Percentiles rank a stretch among this genome's conserved stretches.
Evolutionary conservation across 2,329 filamentous ascomycete genomes (phyloP).

Genomic region (Paraphoma sp.): DNA sequence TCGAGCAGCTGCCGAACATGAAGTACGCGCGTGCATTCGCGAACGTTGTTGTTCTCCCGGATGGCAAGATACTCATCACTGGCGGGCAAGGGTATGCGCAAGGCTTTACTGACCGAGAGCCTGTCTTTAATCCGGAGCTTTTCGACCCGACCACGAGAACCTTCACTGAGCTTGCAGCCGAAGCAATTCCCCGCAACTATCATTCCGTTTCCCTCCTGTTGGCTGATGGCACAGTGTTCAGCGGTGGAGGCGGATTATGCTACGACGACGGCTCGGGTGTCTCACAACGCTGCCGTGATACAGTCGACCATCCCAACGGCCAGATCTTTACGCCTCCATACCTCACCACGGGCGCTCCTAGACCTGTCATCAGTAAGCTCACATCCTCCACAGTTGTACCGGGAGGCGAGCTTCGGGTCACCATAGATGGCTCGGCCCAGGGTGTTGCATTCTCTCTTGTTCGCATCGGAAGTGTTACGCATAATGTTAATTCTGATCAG

Average conservation of each 20-base stretch:
- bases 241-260: conserved; percentile 28
- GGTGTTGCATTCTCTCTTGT: conserved; percentile 19
- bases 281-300: conserved; percentile 55
- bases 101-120: conserved; percentile 20
- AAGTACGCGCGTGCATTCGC: conserved; percentile 20
- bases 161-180: conserved; percentile 21
- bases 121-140: conserved; percentile 23
- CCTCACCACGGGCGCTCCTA: conserved; percentile 48
- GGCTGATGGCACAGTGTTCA: conserved; percentile 27
- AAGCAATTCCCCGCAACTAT: conserved; percentile 25
- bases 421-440: conserved; percentile 12
- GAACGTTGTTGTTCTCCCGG: conserved; percentile 27
- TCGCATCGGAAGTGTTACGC: conserved; percentile 30
- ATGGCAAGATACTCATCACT: conserved; percentile 31
- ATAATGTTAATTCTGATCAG: conserved; percentile 30
- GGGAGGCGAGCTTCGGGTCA: conserved; percentile 19
- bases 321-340: conserved; percentile 64
- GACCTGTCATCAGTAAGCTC: conserved; percentile 19
- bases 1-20: conserved; percentile 20
- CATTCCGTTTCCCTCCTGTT: conserved; percentile 31
- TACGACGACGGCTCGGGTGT: conserved; percentile 17
- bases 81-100: conserved; percentile 22
- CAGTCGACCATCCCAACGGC: conserved; percentile 53
- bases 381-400: conserved; percentile 6
- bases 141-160: conserved; percentile 25